Base-by-base conservation (phyloP, 805 yeast species). In the Saccharomycopsis selenospora region DNA sequence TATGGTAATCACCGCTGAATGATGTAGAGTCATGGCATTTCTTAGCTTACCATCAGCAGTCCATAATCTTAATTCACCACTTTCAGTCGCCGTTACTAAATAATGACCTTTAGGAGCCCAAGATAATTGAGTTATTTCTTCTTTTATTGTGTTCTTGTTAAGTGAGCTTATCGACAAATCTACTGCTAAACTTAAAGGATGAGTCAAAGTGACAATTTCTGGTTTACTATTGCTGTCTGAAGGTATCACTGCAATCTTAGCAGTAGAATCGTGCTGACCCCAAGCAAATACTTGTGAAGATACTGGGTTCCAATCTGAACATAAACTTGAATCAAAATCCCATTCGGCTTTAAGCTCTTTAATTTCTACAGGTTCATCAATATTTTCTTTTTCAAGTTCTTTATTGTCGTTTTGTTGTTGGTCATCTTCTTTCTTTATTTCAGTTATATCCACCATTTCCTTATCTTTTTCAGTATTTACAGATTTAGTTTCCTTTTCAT, bases 1-100 rank as follows among this genome's bases (percentile, higher is more conserved):
- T 3, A 84, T 64, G 1, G 70, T 60, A 7, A 79, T 57, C 0
- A 88, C 71, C 0, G 90, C 77, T 2, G 76, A 62, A 40, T 70
- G 68, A 55, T 80, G 85, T 30, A 73, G 60, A 23, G 72, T 68
- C 56, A 80, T 63, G 1, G 76, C 73, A 45, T 79, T 81, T 50
- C 76, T 69, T 33, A 87, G 66, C 26, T 74, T 72, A 0, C 95
- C 95, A 42, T 78, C 82, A 0, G 76, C 69, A 8, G 80, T 74
- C 95, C 95, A 89, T n/a, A 85, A 68, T 48, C 91, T 66, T 6
- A 89, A 57, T 56, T 84, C 91, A 11, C 96, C 96, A 57, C 73
- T 73, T 47, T 73, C 77, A 2, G 80, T 72, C 2, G 81, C 84
- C 0, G 90, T 82, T 11, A 83, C 70, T 2, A 88, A 62, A 11